phyloP scores from a whole-genome alignment of 2,329 filamentous ascomycete genomes.

The Neofusicoccum kwambonambiense region DNA sequence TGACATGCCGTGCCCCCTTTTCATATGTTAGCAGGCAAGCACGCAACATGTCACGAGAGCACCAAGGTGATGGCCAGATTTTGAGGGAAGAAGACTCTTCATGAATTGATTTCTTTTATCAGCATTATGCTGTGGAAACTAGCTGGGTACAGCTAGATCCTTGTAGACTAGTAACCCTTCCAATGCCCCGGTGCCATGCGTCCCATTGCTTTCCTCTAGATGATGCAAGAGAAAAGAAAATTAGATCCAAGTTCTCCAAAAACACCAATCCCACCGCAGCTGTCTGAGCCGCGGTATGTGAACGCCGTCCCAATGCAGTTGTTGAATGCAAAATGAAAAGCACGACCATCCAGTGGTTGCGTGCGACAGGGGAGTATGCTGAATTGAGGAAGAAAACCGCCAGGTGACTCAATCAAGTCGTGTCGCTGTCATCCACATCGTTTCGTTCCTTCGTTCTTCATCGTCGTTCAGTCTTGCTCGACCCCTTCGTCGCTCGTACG shows the following conservation, averaged over 20 bases:
- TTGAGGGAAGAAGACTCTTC: neutral
- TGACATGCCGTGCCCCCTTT: neutral
- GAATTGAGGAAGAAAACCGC: neutral
- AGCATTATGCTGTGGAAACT: neutral
- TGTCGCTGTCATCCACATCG: slow-evolving; percentile 10
- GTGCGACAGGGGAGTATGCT: neutral
- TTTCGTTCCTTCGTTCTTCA: slow-evolving; percentile 8
- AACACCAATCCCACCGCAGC: slow-evolving; percentile 6
- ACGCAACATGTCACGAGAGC: neutral
- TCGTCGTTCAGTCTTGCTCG: neutral
- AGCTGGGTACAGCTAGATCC: neutral
- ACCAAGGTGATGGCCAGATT: neutral
- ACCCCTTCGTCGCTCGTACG: neutral
- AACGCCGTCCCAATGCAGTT: slow-evolving; percentile 9
- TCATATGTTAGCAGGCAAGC: neutral
- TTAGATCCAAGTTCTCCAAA: neutral
- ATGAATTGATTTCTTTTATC: neutral
- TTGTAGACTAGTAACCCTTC: neutral
- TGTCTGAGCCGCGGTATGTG: neutral
- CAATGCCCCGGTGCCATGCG: slow-evolving; percentile 1
- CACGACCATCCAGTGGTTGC: slow-evolving; percentile 10
- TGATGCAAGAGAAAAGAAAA: slow-evolving; percentile 2
- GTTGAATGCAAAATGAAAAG: slow-evolving; percentile 9
- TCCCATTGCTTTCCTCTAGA: neutral
- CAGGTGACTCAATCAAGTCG: slow-evolving; percentile 1